phyloP scores from a whole-genome alignment of 208 protist genomes.

The Leishmania gerbilli region DNA sequence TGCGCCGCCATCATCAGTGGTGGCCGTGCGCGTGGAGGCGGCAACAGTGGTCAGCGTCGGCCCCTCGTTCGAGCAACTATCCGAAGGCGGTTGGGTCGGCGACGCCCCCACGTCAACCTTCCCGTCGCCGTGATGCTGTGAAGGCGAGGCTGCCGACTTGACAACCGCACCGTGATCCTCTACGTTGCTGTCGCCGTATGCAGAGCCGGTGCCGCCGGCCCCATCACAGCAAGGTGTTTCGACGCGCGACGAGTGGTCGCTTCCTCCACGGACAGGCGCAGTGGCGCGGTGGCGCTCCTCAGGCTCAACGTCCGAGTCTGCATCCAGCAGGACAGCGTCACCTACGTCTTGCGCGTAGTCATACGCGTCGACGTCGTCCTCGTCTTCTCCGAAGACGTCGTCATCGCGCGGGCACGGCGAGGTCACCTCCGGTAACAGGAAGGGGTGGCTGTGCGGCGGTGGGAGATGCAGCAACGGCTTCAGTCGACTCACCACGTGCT shows the following conservation, averaged over 20 bases:
- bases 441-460: constrained; percentile 16
- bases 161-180: not conserved
- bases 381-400: not conserved
- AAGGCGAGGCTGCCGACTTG: not conserved
- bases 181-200: not conserved
- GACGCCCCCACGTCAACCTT: not conserved
- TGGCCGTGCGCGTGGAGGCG: not conserved
- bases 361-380: constrained; percentile 1
- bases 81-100: not conserved
- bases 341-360: not conserved
- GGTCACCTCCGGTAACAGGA: constrained; percentile 13
- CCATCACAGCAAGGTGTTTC: not conserved
- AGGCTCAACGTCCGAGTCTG: not conserved
- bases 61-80: not conserved
- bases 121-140: not conserved
- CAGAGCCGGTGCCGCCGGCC: not conserved
- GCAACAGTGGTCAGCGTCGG: not conserved
- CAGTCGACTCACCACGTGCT: constrained; percentile 2
- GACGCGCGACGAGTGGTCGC: not conserved
- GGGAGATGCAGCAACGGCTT: constrained; percentile 8
- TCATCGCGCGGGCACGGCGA: constrained; percentile 1
- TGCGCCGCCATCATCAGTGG: not conserved
- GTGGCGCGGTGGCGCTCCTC: not conserved
- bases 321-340: not conserved
- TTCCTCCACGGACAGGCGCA: not conserved